Evolutionary conservation across 805 yeast genomes (phyloP), one percentile per base, ranked within the genome.

Genomic region (Saturnispora halmiae): DNA sequence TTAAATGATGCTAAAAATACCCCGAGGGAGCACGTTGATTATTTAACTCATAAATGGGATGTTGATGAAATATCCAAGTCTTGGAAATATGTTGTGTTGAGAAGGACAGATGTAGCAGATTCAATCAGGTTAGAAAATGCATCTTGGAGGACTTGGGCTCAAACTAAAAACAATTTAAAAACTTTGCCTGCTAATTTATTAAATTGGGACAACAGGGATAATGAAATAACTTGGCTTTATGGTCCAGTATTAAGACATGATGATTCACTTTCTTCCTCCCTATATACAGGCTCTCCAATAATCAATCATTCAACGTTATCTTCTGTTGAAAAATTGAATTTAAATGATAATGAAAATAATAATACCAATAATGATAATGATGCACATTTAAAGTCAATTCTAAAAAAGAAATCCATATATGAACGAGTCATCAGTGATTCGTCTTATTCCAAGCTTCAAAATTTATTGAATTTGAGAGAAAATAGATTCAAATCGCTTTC

Each of bases 141-240:
- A 11, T 73, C 85, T 24, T 92, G 97, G 96, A 73, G 98, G 59
- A 85, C 95, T 18, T 90, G 97, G 97, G 88, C 96, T 10, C 92
- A 90, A 61, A 74, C 92, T 40, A 75, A 82, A 51, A 73, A 75
- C 48, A 70, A 77, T 24, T 63, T 80, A 40, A 63, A 69, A 47
- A 92, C 98, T 0, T 84, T 90, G 6, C 77, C 88, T 15, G 98
- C 99, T 1, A 94, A 86, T 53, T 73, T 75, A 28, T 83, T 92
- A 35, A 90, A 92, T 60, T 92, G 99, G 99, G 38, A 40, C 8
- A 77, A 86, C 33, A 92, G 94, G 62, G 99, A 92, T 53, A 80
- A 82, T 44, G 99, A 92, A 59, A 96, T 92, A 9, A 87, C 96
- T 1, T 92, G 98, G 98, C 72, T 92, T 11, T 92, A 90, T 63